These are phyloP conservation scores for Blastobotrys chiropterorum DNA, from an alignment of 805 yeast species.

Conservation along the genomic window DNA sequence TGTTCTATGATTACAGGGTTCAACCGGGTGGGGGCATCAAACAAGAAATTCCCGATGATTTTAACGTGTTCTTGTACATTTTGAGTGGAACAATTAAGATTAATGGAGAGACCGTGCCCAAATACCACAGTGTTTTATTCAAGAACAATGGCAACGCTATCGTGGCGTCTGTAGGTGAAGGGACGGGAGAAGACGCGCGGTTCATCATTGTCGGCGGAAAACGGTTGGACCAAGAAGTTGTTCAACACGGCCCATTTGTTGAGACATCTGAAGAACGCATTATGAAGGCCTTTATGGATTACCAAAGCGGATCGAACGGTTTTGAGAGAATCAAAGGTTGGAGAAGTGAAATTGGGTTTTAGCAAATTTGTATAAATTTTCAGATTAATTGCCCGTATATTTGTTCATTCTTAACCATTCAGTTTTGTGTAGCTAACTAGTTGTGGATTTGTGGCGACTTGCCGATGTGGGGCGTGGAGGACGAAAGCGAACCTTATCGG, in stretches of 20 bases:
- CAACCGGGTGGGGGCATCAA: constrained; percentile 57
- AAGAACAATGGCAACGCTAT: constrained; percentile 61
- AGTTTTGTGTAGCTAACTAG: too few relatives aligned
- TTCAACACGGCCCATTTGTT: constrained; percentile 91
- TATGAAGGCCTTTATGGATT: constrained; percentile 63
- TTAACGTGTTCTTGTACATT: constrained; percentile 67
- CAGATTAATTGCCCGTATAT: too few relatives aligned
- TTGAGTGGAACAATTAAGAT: constrained; percentile 54
- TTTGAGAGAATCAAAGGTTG: constrained; percentile 30
- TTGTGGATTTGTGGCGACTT: too few relatives aligned
- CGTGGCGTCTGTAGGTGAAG: constrained; percentile 45
- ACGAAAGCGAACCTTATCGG: too few relatives aligned
- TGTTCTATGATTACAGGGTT: constrained; percentile 60
- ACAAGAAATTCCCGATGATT: constrained; percentile 54
- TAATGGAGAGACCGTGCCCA: constrained; percentile 37
- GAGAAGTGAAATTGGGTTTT: constrained; percentile 28
- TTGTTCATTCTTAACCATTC: too few relatives aligned
- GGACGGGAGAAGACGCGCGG: constrained; percentile 42
- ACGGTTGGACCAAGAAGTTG: constrained; percentile 63
- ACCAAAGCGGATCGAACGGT: constrained; percentile 42
- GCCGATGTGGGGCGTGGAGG: too few relatives aligned
- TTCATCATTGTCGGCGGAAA: constrained; percentile 75
- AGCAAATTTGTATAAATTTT: neutral
- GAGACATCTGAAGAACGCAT: constrained; percentile 63
- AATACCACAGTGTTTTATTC: constrained; percentile 54